Evolutionary conservation across 495 filamentous ascomycete genomes (phyloP), one percentile per base, ranked within the genome.

Genomic region (Sordaria brevicollis): DNA sequence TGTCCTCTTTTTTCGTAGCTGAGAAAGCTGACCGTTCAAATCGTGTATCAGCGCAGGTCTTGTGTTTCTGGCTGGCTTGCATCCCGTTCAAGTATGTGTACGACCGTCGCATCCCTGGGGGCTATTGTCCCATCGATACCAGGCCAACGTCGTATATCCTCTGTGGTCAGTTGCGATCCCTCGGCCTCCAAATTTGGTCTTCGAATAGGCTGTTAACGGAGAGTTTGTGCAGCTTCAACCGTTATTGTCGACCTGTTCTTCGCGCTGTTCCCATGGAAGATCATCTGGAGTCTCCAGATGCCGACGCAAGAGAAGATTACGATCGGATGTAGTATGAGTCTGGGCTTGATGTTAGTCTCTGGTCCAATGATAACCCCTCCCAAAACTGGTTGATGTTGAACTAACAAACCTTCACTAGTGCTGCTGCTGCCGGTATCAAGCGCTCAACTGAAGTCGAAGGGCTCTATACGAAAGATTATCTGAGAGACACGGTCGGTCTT

Each of bases 251-350:
- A 85, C 74, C 79, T 86, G 68, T 78, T 85, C 77, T 80, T 79
- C 35, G 80, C 79, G 38, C 74, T 72, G 41, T 82, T 81, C 54
- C 85, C 85, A 1, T 82, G 84, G 72, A 69, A 83, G 11, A 75
- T 87, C 17, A 77, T 86, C 8, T 84, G 82, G 82, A 80, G 81
- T 4, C 75, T 85, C 21, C 78, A 86, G 36, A 83, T 87, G 72
- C 76, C 77, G 39, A 74, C 72, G 62, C 76, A 76, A 39, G 83
- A 82, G 35, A 85, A 86, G 68, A 73, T 81, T 49, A 81, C 79
- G 13, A 82, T 87, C 35, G 80, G 81, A 49, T 74, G 75, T 0
- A 79, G 82, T 25, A 82, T 87, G 79, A 83, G 85, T 35, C 72
- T 86, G 5, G 85, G 85, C 15, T 69, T 85, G 68, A 70, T 86